phyloP scores from a whole-genome alignment of 2,329 filamentous ascomycete species.

The Penicillium fuscoglaucum region DNA sequence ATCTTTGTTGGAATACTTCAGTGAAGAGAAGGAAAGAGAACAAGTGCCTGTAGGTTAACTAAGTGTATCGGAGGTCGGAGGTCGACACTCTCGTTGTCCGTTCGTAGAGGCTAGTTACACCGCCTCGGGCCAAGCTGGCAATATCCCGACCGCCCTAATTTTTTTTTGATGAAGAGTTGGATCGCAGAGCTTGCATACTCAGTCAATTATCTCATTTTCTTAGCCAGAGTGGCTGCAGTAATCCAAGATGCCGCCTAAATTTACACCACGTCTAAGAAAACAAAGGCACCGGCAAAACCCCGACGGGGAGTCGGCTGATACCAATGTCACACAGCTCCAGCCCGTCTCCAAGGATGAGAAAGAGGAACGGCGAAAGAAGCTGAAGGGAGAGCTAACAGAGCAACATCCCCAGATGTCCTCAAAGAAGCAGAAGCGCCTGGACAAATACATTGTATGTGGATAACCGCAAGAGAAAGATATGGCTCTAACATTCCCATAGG shows the following conservation, averaged over 20 bases:
- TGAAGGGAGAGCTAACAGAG: conserved; percentile 57
- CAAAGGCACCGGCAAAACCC: conserved; percentile 50
- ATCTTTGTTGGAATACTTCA: not conserved
- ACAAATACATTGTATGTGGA: conserved; percentile 63
- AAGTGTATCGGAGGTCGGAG: conserved; percentile 6
- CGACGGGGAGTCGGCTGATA: conserved; percentile 45
- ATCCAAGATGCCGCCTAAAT: conserved; percentile 45
- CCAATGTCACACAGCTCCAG: conserved; percentile 44
- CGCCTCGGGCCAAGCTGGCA: conserved; percentile 18
- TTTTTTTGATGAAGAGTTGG: conserved; percentile 18
- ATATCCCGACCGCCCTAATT: conserved; percentile 25
- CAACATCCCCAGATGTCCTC: conserved; percentile 58
- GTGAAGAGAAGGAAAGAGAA: not conserved
- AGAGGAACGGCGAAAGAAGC: conserved; percentile 52
- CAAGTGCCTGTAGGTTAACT: not conserved
- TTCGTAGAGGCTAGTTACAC: conserved; percentile 14
- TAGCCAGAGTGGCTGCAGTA: conserved; percentile 12
- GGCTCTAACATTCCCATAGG: conserved; percentile 47
- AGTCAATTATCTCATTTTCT: conserved; percentile 13
- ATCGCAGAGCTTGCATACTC: conserved; percentile 7
- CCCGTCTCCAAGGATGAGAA: conserved; percentile 54
- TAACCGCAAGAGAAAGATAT: not conserved
- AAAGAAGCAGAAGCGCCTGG: conserved; percentile 67
- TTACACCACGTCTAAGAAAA: conserved; percentile 59
- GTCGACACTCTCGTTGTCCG: not conserved